Conservation (phyloP, 768 basidiomycete species). For the Russula foetens region DNA sequence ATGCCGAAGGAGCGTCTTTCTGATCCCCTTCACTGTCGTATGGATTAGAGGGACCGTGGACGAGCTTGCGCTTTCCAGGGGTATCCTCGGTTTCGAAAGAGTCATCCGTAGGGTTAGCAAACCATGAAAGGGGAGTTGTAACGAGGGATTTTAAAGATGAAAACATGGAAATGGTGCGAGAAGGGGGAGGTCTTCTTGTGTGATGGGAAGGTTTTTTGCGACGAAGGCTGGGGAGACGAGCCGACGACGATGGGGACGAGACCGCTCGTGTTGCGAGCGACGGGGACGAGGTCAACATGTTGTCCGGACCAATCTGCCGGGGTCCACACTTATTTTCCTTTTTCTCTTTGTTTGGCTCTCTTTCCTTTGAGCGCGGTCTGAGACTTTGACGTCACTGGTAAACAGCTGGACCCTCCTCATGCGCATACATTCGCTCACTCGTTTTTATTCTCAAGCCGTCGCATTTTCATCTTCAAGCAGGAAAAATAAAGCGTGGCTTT, state of each 20-base stretch:
- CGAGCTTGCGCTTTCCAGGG: slow-evolving; percentile 29
- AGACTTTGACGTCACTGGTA: neutral
- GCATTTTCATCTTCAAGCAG: neutral
- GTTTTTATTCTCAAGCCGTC: neutral
- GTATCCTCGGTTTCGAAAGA: slow-evolving; percentile 25
- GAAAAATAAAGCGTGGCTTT: slow-evolving; percentile 51
- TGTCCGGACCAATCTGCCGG: slow-evolving; percentile 35
- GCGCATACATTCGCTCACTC: slow-evolving; percentile 9
- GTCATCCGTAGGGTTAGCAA: slow-evolving; percentile 19
- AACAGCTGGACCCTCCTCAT: neutral
- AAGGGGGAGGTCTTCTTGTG: slow-evolving; percentile 18
- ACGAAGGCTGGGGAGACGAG: slow-evolving; percentile 10
- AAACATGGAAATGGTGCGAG: slow-evolving; percentile 27
- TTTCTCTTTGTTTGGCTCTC: neutral
- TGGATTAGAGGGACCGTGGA: neutral
- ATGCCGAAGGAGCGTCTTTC: neutral
- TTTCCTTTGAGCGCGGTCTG: neutral
- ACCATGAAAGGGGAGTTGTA: slow-evolving; percentile 29
- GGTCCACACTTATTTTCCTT: neutral
- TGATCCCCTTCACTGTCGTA: slow-evolving; percentile 19
- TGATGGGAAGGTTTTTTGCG: slow-evolving; percentile 18
- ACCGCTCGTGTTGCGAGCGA: slow-evolving; percentile 25
- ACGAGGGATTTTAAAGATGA: slow-evolving; percentile 30
- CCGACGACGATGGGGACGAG: slow-evolving; percentile 20
- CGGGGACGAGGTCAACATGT: slow-evolving; percentile 19